These are phyloP conservation scores for Mycosphaerella arachidis DNA, from an alignment of 2,329 filamentous ascomycete species.

Conservation along the genomic window DNA sequence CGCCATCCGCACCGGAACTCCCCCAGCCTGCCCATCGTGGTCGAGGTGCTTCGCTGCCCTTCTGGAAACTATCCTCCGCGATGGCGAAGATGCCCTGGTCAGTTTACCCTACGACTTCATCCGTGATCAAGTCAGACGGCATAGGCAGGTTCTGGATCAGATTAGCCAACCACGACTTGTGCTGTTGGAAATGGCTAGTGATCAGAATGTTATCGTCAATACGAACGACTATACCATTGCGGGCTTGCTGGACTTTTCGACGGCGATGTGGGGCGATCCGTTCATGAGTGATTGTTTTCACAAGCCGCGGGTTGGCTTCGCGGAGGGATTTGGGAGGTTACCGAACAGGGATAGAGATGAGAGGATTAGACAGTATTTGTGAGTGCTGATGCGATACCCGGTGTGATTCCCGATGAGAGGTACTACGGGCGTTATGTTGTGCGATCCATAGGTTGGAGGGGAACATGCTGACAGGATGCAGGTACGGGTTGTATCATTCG, in stretches of 20 bases:
- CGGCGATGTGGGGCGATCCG: slow-evolving; percentile 54
- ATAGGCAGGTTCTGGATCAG: slow-evolving; percentile 45
- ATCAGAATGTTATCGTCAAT: slow-evolving; percentile 51
- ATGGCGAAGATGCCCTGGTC: slow-evolving; percentile 56
- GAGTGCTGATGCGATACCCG: slow-evolving; percentile 20
- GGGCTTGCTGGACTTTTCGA: slow-evolving; percentile 51
- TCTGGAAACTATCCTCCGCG: slow-evolving; percentile 51
- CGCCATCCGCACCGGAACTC: slow-evolving; percentile 17
- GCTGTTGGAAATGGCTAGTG: slow-evolving; percentile 45
- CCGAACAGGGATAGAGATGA: slow-evolving; percentile 32
- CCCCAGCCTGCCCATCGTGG: slow-evolving; percentile 39
- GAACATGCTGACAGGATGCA: slow-evolving; percentile 20
- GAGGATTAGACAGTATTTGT: slow-evolving; percentile 40
- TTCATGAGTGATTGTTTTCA: slow-evolving; percentile 50
- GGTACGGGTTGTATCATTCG: slow-evolving; percentile 44
- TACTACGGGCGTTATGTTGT: not conserved
- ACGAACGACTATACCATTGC: slow-evolving; percentile 39
- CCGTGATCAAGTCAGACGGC: slow-evolving; percentile 45
- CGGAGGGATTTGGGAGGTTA: slow-evolving; percentile 40
- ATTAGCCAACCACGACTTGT: slow-evolving; percentile 51
- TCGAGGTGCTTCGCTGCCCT: slow-evolving; percentile 49
- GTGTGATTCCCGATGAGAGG: too few relatives aligned
- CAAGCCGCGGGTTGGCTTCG: slow-evolving; percentile 38
- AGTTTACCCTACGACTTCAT: slow-evolving; percentile 54
- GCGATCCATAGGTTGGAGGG: not conserved